A percentile compares a stretch with the other conserved stretches of the same genome.
Conservation (phyloP, 2,329 filamentous ascomycete genomes). For the Amauroascus niger region DNA sequence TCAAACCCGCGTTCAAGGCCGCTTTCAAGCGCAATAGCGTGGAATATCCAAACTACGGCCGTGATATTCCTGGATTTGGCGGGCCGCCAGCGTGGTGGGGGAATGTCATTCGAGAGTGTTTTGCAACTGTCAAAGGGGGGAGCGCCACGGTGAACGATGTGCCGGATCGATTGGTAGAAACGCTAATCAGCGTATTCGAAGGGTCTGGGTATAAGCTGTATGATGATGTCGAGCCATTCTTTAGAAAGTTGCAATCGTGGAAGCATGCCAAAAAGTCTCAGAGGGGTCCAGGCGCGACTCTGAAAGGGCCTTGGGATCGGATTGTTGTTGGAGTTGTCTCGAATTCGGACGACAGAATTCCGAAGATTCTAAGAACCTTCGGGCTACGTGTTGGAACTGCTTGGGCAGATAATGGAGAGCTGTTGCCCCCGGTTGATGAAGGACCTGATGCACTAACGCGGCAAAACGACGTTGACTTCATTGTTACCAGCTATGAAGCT, state of each 20-base stretch:
- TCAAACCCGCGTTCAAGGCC: slow-evolving; percentile 22
- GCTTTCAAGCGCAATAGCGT: slow-evolving; percentile 31
- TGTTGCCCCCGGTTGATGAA: slow-evolving; percentile 13
- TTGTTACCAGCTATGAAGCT: slow-evolving; percentile 41
- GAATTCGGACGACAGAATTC: slow-evolving; percentile 40
- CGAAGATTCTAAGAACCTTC: slow-evolving; percentile 32
- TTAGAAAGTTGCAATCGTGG: slow-evolving; percentile 25
- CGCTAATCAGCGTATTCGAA: slow-evolving; percentile 33
- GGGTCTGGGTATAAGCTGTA: slow-evolving; percentile 35
- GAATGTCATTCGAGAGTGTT: slow-evolving; percentile 33
- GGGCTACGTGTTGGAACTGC: slow-evolving; percentile 31
- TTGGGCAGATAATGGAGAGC: slow-evolving; percentile 25
- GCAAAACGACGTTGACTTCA: slow-evolving; percentile 33
- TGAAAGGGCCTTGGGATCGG: slow-evolving; percentile 22
- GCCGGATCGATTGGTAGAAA: slow-evolving; percentile 28
- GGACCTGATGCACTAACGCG: slow-evolving; percentile 17
- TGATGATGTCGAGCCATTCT: slow-evolving; percentile 33
- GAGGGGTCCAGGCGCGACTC: background rate
- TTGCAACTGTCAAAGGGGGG: slow-evolving; percentile 18
- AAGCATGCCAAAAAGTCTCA: slow-evolving; percentile 16
- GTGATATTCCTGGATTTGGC: slow-evolving; percentile 27
- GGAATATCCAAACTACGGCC: slow-evolving; percentile 37
- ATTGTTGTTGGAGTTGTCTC: slow-evolving; percentile 37
- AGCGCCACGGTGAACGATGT: slow-evolving; percentile 18
- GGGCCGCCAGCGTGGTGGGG: slow-evolving; percentile 39